Conservation (phyloP, 805 yeast genomes). For the Saccharomycopsis babjevae region DNA sequence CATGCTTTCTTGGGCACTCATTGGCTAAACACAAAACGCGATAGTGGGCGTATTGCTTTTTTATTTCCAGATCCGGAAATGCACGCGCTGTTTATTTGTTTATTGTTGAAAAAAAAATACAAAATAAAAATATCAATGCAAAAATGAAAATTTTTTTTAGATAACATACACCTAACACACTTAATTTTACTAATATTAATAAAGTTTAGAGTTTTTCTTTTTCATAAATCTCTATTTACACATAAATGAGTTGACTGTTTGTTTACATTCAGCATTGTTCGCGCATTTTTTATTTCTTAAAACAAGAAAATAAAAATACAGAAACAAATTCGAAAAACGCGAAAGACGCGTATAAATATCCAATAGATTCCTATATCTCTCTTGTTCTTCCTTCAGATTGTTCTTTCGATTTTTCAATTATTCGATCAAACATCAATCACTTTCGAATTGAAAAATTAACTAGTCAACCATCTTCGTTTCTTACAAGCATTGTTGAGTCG, state of each 20-base stretch:
- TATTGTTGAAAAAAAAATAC: neutral
- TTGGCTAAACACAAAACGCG: neutral
- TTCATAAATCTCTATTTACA: neutral
- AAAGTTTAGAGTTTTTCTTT: neutral
- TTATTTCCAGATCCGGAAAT: neutral
- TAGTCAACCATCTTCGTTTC: too few relatives aligned
- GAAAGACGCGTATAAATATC: conserved; percentile 1
- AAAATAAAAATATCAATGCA: neutral
- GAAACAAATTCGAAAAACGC: neutral
- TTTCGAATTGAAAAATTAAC: too few relatives aligned
- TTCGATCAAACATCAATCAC: neutral
- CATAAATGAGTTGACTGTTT: neutral
- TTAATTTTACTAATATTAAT: neutral
- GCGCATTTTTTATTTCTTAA: neutral
- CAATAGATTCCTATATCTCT: neutral
- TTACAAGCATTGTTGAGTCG: too few relatives aligned
- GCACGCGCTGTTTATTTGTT: neutral
- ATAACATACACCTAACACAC: neutral
- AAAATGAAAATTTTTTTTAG: neutral
- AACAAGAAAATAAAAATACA: neutral
- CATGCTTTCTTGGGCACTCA: neutral
- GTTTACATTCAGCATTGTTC: neutral
- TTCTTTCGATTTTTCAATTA: neutral
- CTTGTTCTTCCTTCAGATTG: neutral
- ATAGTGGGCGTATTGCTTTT: neutral